These are phyloP conservation scores for Claviceps maximensis DNA, from an alignment of 2,329 filamentous ascomycete genomes.

Conservation along the genomic window DNA sequence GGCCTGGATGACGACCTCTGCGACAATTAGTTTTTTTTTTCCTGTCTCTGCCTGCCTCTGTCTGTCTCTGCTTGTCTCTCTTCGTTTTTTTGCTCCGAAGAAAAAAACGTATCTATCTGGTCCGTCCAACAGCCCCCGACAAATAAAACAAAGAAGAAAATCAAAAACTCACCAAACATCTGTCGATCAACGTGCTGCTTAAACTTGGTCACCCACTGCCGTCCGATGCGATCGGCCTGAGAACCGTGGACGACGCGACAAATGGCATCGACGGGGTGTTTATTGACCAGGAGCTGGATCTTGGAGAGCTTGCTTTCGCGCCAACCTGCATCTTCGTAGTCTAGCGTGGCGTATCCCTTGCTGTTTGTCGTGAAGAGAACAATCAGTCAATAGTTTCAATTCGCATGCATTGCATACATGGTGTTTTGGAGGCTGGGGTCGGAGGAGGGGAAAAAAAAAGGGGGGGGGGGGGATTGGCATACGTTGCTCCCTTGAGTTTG, in stretches of 20 bases:
- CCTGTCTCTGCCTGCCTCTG: not conserved
- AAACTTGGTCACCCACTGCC: conserved; percentile 88
- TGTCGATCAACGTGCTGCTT: conserved; percentile 93
- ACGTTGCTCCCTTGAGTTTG: conserved; percentile 79
- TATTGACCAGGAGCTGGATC: conserved; percentile 87
- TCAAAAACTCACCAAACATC: conserved; percentile 52
- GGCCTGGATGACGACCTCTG: conserved; percentile 86
- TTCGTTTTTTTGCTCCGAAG: not conserved
- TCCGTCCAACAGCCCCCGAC: too few species aligned
- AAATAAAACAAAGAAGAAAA: not conserved
- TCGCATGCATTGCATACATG: too few species aligned
- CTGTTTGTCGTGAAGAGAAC: conserved; percentile 6
- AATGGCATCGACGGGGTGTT: conserved; percentile 83
- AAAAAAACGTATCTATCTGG: too few species aligned
- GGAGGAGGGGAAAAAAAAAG: too few species aligned
- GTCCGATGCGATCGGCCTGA: conserved; percentile 67
- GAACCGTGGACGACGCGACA: conserved; percentile 76
- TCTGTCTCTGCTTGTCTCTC: not conserved
- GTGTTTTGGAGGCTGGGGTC: too few species aligned
- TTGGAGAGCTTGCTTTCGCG: conserved; percentile 69
- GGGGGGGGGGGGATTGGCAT: conserved; percentile 10
- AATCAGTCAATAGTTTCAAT: too few species aligned
- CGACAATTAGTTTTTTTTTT: not conserved
- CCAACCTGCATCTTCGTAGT: conserved; percentile 94
- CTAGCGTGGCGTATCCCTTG: conserved; percentile 88